Evolutionary conservation across 495 filamentous ascomycete genomes (phyloP).

Genomic region (Lentithecium fluviatile): DNA sequence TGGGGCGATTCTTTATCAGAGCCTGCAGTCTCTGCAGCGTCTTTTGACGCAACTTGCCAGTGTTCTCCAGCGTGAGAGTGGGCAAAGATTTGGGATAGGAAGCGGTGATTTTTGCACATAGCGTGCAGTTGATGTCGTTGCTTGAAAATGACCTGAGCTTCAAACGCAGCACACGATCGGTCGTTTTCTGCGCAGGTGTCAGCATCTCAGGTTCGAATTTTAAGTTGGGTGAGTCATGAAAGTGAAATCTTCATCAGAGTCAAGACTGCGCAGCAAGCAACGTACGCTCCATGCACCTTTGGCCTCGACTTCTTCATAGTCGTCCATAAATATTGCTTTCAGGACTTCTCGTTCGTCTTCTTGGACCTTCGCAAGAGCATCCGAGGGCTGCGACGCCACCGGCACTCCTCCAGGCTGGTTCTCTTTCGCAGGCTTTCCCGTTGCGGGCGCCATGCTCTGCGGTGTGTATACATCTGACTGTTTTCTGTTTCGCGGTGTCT

Average conservation of each 20-base stretch:
- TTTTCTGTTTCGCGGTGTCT: constrained; percentile 39
- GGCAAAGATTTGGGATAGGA: constrained; percentile 92
- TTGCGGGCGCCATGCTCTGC: constrained; percentile 9
- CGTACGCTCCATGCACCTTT: constrained; percentile 84
- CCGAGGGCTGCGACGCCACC: constrained; percentile 17
- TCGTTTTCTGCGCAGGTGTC: constrained; percentile 55
- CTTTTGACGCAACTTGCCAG: constrained; percentile 59
- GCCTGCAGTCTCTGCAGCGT: constrained; percentile 66
- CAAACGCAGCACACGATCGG: constrained; percentile 77
- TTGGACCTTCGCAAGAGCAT: constrained; percentile 77
- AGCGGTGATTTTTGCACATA: constrained; percentile 74
- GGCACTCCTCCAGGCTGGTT: constrained; percentile 7
- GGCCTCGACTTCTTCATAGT: constrained; percentile 72
- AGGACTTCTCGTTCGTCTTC: constrained; percentile 84
- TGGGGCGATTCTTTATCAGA: constrained; percentile 67
- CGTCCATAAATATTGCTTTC: constrained; percentile 87
- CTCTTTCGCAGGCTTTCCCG: constrained; percentile 24
- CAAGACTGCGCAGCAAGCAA: neutral
- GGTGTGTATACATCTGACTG: constrained; percentile 12
- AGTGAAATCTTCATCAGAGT: no score
- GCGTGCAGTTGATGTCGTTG: constrained; percentile 59
- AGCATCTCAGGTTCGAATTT: constrained; percentile 31
- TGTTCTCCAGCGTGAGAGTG: constrained; percentile 66
- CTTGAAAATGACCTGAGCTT: constrained; percentile 69
- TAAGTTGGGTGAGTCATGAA: neutral